A percentile compares a stretch with the other conserved stretches of the same genome.
Evolutionary conservation across 352 stramenopile species (phyloP).

Genomic region (Globisporangium camurandrum): DNA sequence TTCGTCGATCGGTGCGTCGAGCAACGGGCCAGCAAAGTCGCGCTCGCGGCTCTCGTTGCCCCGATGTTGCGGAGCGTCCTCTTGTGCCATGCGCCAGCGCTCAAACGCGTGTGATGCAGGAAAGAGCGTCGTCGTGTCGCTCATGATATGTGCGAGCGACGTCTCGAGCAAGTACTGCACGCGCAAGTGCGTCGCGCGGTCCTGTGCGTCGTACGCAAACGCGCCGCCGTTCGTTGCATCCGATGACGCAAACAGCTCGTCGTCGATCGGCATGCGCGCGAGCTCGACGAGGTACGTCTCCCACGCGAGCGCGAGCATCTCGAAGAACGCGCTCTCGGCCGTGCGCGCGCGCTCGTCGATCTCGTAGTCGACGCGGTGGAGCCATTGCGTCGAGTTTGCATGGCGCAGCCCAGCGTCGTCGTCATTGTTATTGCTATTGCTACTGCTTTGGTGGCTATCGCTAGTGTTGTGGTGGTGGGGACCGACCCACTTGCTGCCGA

Average conservation of each 20-base stretch:
- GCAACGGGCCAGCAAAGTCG: conserved; percentile 32
- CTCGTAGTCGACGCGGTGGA: conserved; percentile 67
- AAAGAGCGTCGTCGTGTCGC: conserved; percentile 44
- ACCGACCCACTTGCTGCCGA: conserved; percentile 60
- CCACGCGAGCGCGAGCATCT: conserved; percentile 42
- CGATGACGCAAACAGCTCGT: conserved; percentile 13
- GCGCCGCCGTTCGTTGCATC: conserved; percentile 14
- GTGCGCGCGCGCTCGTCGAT: conserved; percentile 19
- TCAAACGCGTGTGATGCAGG: conserved; percentile 41
- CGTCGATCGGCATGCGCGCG: conserved; percentile 36
- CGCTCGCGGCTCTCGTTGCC: conserved; percentile 20
- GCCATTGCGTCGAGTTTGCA: conserved; percentile 29
- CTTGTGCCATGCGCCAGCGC: conserved; percentile 63
- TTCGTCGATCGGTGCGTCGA: conserved; percentile 38
- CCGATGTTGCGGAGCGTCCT: conserved; percentile 36
- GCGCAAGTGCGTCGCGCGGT: conserved; percentile 41
- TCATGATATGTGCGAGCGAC: conserved; percentile 41
- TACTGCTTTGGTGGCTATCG: conserved; percentile 4
- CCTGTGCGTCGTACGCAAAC: conserved; percentile 47
- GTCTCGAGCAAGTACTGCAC: conserved; percentile 61
- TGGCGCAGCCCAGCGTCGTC: conserved; percentile 19
- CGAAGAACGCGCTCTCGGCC: conserved; percentile 48
- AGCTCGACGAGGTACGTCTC: conserved; percentile 49
- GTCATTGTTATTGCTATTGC: too few relatives aligned
- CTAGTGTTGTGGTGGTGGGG: conserved; percentile 42